phyloP scores from a whole-genome alignment of 257 asterid species.

The Capsicum rhomboideum region DNA sequence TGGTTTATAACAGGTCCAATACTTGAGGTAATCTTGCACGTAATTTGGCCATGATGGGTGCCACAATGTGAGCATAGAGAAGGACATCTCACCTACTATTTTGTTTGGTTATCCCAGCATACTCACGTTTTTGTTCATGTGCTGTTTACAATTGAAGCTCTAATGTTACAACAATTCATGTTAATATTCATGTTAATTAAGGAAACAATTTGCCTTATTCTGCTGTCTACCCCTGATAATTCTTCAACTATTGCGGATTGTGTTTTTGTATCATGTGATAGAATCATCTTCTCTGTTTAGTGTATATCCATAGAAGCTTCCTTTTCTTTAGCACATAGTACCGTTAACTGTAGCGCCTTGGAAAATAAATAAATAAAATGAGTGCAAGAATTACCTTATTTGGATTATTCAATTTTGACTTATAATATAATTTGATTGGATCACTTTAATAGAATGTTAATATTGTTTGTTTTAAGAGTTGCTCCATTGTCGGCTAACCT shows the following conservation, averaged over 20 bases:
- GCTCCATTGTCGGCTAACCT: too few relatives aligned
- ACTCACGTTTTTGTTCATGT: neutral
- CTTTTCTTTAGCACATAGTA: neutral
- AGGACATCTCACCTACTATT: conserved; percentile 9
- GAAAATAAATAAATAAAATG: too few relatives aligned
- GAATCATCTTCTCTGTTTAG: neutral
- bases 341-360: too few relatives aligned
- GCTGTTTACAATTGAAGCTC: neutral
- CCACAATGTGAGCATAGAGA: neutral
- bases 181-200: neutral
- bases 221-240: conserved; percentile 3
- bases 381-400: too few relatives aligned
- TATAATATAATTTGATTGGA: too few relatives aligned
- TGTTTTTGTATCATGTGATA: neutral
- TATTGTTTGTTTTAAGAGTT: too few relatives aligned
- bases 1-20: too few relatives aligned
- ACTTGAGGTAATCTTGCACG: neutral
- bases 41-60: neutral
- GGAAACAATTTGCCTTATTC: neutral
- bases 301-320: neutral
- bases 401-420: too few relatives aligned
- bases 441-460: too few relatives aligned
- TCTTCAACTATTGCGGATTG: neutral
- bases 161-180: neutral
- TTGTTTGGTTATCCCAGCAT: neutral